These are phyloP conservation scores for Aspergillus unguis DNA, from an alignment of 2,329 filamentous ascomycete genomes.

Conservation along the genomic window DNA sequence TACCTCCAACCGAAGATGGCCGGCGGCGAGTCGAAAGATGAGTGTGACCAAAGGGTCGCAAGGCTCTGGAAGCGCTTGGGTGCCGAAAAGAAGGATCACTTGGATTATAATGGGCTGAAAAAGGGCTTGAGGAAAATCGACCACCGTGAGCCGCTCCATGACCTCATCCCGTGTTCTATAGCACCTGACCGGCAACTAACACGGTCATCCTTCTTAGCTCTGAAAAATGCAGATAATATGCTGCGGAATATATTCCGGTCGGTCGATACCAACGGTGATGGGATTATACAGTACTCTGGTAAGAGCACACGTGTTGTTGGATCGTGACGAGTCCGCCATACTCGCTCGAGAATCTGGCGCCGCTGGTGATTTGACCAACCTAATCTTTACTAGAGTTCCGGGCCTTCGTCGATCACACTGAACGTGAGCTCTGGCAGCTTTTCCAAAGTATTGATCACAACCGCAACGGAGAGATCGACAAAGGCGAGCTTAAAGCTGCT, in stretches of 20 bases:
- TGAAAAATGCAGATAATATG: slow-evolving; percentile 90
- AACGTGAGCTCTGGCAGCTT: slow-evolving; percentile 74
- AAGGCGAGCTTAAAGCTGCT: slow-evolving; percentile 74
- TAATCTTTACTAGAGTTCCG: slow-evolving; percentile 68
- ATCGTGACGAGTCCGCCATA: slow-evolving; percentile 11
- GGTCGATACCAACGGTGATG: slow-evolving; percentile 84
- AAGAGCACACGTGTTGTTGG: slow-evolving; percentile 31
- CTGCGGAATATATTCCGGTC: slow-evolving; percentile 74
- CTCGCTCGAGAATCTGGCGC: slow-evolving; percentile 16
- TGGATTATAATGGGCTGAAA: slow-evolving; percentile 81
- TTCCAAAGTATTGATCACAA: slow-evolving; percentile 87
- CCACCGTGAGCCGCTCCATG: slow-evolving; percentile 64
- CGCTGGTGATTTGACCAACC: slow-evolving; percentile 19
- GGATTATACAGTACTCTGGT: slow-evolving; percentile 89
- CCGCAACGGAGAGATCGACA: slow-evolving; percentile 79
- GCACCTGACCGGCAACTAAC: slow-evolving; percentile 23
- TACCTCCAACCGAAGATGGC: slow-evolving; percentile 55
- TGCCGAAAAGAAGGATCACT: slow-evolving; percentile 68
- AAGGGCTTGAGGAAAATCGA: slow-evolving; percentile 84
- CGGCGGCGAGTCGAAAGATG: slow-evolving; percentile 67
- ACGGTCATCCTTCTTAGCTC: slow-evolving; percentile 45
- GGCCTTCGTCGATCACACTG: slow-evolving; percentile 80
- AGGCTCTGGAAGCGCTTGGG: slow-evolving; percentile 82
- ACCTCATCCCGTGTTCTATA: slow-evolving; percentile 19
- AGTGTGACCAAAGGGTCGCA: slow-evolving; percentile 77